Conservation (phyloP, 345 rosid species). For the Populus deltoides region DNA sequence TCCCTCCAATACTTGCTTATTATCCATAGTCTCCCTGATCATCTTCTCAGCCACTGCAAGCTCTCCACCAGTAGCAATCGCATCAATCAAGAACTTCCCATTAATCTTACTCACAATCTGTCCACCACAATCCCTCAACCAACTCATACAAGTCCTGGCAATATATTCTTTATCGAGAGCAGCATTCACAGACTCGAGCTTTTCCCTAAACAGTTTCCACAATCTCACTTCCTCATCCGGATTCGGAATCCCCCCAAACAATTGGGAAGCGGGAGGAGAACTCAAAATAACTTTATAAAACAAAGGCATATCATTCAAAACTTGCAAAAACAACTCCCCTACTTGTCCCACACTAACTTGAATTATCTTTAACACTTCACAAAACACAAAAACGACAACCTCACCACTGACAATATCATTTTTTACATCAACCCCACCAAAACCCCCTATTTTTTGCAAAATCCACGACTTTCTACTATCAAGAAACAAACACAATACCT, state of each 20-base stretch:
- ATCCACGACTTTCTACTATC: slow-evolving; percentile 82
- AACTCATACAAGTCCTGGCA: slow-evolving; percentile 59
- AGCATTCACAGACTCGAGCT: slow-evolving; percentile 55
- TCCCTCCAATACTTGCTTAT: slow-evolving; percentile 79
- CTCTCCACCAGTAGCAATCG: slow-evolving; percentile 62
- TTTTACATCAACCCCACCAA: slow-evolving; percentile 39
- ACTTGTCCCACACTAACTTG: slow-evolving; percentile 85
- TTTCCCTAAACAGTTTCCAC: slow-evolving; percentile 88
- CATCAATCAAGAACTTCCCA: slow-evolving; percentile 64
- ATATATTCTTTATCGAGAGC: slow-evolving; percentile 54
- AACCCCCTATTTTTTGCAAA: slow-evolving; percentile 56
- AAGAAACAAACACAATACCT: slow-evolving; percentile 66
- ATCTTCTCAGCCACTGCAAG: slow-evolving; percentile 77
- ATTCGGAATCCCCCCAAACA: slow-evolving; percentile 93
- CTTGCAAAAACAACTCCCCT: slow-evolving; percentile 87
- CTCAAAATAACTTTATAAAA: slow-evolving; percentile 79
- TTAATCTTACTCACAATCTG: slow-evolving; percentile 58
- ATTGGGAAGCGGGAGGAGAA: slow-evolving; percentile 89
- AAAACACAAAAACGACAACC: slow-evolving; percentile 55
- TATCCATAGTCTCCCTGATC: slow-evolving; percentile 75
- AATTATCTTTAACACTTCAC: slow-evolving; percentile 69
- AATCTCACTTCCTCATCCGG: slow-evolving; percentile 84
- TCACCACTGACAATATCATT: slow-evolving; percentile 16
- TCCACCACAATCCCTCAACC: slow-evolving; percentile 77
- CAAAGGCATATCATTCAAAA: slow-evolving; percentile 81